Evolutionary conservation across 352 stramenopile genomes (phyloP), one percentile per base, ranked within the genome.

Genomic region (Phytophthora pistaciae): DNA sequence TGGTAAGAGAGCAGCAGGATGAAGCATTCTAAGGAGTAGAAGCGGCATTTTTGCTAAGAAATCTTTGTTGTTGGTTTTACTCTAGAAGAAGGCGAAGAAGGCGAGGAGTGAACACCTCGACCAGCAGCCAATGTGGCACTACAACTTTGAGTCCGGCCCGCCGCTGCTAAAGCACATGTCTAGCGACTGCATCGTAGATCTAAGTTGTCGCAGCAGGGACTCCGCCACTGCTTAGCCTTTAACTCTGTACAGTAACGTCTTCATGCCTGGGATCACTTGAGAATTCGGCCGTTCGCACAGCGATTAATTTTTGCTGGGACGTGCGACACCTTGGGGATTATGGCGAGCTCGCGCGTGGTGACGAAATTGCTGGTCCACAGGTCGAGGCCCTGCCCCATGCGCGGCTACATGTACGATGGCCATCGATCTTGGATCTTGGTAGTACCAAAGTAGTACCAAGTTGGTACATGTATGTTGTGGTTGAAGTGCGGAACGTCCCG

Each of bases 101-200:
- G 68, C 61, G 49, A 60, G 31, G 20, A 75, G 60, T 53, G 63
- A 66, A 11, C 36, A 59, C 57, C 52, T 57, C 20, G 36, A 72
- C 25, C 80, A 81, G 65, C 70, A 71, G 54, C 46, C 78, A 36
- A 75, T 71, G 60, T 77, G 85, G 33, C 84, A 77, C 53, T 10
- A 87, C 48, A 79, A 79, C 54, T 81, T 91, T 52, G 56, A 87
- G 33, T 84, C 78, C 9, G 60, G 84, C 20, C 48, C 85, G 1
- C 82, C 53, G 23, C 21, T 75, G 58, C 49, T 66, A 7, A 77
- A 80, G 56, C 57, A 65, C 36, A 69, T 77, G 59, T 80, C 73
- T 9, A 77, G 73, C 55, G 68, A 77, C 33, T 71, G 70, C 33
- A 70, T 80, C 23, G 64, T 80, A 46, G 70, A 77, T 46, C 49